A percentile compares a stretch with the other conserved stretches of the same genome.
Conservation (phyloP, 129 eudicot genomes). For the Saposhnikovia divaricata region DNA sequence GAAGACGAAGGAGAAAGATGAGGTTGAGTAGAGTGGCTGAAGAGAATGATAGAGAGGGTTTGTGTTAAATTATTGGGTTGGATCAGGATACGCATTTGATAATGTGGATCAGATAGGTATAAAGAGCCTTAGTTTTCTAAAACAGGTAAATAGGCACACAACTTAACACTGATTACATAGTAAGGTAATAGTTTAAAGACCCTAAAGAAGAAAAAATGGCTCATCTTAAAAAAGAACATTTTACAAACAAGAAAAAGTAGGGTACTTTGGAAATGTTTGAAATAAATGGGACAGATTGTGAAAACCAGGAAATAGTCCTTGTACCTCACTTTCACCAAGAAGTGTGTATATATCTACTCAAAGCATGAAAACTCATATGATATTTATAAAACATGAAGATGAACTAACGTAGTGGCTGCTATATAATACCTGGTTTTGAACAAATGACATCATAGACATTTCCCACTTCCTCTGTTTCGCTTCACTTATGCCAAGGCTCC, state of each 20-base stretch:
- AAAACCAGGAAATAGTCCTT: not conserved
- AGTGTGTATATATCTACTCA: not conserved
- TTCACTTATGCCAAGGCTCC: conserved; percentile 94
- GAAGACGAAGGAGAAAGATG: not conserved
- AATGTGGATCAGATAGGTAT: not conserved
- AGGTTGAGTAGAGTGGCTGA: not conserved
- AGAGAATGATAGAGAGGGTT: not conserved
- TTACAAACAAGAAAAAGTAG: not conserved
- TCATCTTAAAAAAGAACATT: not conserved
- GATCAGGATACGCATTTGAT: not conserved
- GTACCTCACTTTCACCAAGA: not conserved
- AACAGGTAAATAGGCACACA: not conserved
- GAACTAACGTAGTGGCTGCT: not conserved
- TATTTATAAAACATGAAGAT: not conserved
- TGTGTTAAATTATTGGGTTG: not conserved
- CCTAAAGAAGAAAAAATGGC: too few relatives aligned
- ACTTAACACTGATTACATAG: not conserved
- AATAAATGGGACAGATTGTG: not conserved
- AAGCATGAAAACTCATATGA: not conserved
- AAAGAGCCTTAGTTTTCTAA: not conserved
- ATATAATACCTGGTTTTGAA: conserved; percentile 76
- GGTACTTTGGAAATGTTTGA: not conserved
- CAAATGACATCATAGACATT: conserved; percentile 80
- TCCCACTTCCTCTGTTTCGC: conserved; percentile 91
- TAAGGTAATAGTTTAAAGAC: not conserved